phyloP scores from a whole-genome alignment of 1,139 yeast species.

The Wickerhamiella infanticola region DNA sequence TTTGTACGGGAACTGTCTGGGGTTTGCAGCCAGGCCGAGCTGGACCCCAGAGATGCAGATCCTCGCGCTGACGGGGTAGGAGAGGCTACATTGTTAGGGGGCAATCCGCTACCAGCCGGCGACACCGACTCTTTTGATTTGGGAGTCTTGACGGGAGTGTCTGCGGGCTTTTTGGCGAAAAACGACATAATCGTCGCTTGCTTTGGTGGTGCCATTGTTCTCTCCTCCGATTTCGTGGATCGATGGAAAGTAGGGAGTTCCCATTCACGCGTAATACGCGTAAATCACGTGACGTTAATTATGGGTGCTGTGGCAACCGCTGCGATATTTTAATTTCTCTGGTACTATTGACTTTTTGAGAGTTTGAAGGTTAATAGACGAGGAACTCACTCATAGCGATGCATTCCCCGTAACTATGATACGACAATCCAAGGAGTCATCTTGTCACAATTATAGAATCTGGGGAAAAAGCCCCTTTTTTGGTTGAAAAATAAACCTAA shows the following conservation, averaged over 20 bases:
- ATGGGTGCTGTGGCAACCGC: too few relatives aligned
- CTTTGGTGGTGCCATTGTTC: neutral
- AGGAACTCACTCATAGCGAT: too few relatives aligned
- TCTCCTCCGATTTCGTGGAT: neutral
- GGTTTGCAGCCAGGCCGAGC: slow-evolving; percentile 1
- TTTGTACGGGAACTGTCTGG: slow-evolving; percentile 1
- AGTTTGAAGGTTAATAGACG: too few relatives aligned
- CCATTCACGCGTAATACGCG: neutral
- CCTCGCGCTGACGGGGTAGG: neutral
- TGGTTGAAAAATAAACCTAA: too few relatives aligned
- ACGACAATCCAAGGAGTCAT: too few relatives aligned
- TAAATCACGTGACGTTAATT: neutral
- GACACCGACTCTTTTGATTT: neutral
- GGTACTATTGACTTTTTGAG: too few relatives aligned
- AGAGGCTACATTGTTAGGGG: neutral
- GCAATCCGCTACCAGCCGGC: neutral
- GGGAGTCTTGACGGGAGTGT: neutral
- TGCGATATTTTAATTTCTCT: too few relatives aligned
- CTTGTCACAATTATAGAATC: too few relatives aligned
- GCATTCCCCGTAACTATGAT: too few relatives aligned
- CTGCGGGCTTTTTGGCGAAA: neutral
- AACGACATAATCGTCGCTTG: slow-evolving; percentile 2
- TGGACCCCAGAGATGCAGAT: neutral
- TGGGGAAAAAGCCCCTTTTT: too few relatives aligned
- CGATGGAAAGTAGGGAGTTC: neutral